Evolutionary conservation across 768 basidiomycete genomes (phyloP), one percentile per base, ranked within the genome.

Genomic region (Naganishia vaughanmartiniae): DNA sequence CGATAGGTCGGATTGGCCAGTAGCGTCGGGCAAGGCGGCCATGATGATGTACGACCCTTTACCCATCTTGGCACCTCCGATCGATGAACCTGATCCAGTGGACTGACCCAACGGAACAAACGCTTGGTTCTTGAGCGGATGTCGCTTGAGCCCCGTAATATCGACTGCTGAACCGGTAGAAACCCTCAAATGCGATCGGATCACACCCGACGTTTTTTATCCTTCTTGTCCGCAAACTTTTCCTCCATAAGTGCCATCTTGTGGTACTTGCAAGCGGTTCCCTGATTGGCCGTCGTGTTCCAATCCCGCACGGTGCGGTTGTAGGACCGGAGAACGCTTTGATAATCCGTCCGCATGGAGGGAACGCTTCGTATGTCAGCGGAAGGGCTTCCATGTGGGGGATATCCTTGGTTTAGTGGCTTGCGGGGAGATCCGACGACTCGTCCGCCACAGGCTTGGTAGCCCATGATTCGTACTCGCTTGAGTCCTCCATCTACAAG

Each of bases 181-280:
- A 42, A 30, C 70, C 69, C 54, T 74, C 68, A 33, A 71, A 54
- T 56, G 69, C 69, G 56, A 57, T 53, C 51, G 65, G 24, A 60
- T 74, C 26, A 69, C 76, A 30, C 75, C 72, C 14, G 66, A 36
- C 4, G 71, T 36, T 58, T 65, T 15, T 54, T 54, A 6, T 56
- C 55, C 31, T 68, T 30, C 66, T 63, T 55, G 15, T 74, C 72
- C 28, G 46, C 63, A 31, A 55, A 55, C 31, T 74, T 54, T 67
- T 73, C 54, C 15, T 83, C 81, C 34, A 91, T 82, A n/a, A 88
- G 84, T 3, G 91, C 86, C 42, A 98, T 85, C 78, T 93, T 91
- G 83, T 98, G 93, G 83, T 90, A 97, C 81, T 99, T 99, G 75
- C 82, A 85, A 0, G 96, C 96, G 3, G 92, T 91, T 51, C 91